Evolutionary conservation across 257 asterid genomes (phyloP), one percentile per base, ranked within the genome.

Genomic region (Rauvolfia tetraphylla): DNA sequence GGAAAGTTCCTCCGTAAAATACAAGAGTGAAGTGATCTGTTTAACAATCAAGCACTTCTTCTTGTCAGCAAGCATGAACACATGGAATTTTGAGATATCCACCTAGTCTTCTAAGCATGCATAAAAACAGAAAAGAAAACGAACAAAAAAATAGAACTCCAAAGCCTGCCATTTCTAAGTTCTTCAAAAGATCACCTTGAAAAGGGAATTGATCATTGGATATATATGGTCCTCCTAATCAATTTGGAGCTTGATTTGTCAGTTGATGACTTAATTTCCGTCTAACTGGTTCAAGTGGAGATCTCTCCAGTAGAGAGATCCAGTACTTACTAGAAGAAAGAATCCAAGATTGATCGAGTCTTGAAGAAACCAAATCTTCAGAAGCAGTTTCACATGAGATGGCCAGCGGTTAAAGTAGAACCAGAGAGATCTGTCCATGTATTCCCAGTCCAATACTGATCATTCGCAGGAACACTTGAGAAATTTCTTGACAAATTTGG

Each of bases 361-460:
- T 57, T 57, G 18, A 34, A 38, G 23, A 17, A 38, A 38, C 5
- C 3, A 39, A 23, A 22, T 13, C 25, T 20, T 1, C 1, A 46
- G 18, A 11, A 11, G 0, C 7, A 25, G 18, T 2, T 46, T 56
- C 61, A 72, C 48, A 82, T 57, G 41, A 82, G 78, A 36, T 78
- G 78, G 56, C 74, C 78, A n/a, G 82, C 75, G 38, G 83, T 56
- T 71, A 82, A 62, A 71, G 75, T 58, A 66, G 73, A 74, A 71
- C 72, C 74, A 42, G 85, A 74, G 25, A 84, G 29, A 74, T 82
- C 81, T 71, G 76, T 75, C 81, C 85, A 78, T 23, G 79, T 49
- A 68, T 76, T 83, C 10, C 75, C 79, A 58, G 33, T 70, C 88
- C 88, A 85, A 58, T 79, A 75, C 25, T 82, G 84, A 42, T 79